Percentiles rank a stretch among this genome's conserved stretches.
These are phyloP conservation scores for Rhytidiadelphus loreus DNA, from an alignment of 225 moss, liverwort and hornwort genomes.

Conservation along the genomic window DNA sequence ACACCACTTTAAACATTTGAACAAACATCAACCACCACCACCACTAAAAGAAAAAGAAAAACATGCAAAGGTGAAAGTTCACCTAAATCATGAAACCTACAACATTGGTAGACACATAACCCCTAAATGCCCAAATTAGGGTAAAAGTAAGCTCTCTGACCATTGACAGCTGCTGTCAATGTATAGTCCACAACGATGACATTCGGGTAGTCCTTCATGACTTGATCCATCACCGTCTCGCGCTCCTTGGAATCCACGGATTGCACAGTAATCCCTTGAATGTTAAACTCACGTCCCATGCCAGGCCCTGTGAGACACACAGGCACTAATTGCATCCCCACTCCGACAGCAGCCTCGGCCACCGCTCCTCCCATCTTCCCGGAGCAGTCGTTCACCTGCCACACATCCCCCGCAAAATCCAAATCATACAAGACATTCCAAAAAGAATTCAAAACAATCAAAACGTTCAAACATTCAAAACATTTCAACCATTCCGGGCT, in stretches of 20 bases:
- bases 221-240: conserved; percentile 44
- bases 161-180: conserved; percentile 77
- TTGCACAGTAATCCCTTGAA: conserved; percentile 32
- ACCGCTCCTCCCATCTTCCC: conserved; percentile 89
- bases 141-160: conserved; percentile 21
- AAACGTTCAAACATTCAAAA: neutral
- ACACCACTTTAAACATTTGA: conserved; percentile 1
- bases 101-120: neutral
- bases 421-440: neutral
- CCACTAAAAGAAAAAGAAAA: neutral
- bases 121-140: neutral
- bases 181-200: conserved; percentile 80
- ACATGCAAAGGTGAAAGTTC: neutral
- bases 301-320: conserved; percentile 35
- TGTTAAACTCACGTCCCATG: conserved; percentile 4
- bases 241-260: conserved; percentile 41
- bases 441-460: neutral
- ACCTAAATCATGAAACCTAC: neutral
- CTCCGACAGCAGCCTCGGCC: conserved; percentile 63
- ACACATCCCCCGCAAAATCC: neutral
- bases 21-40: neutral
- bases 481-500: neutral
- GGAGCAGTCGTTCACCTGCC: conserved; percentile 63
- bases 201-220: conserved; percentile 29
- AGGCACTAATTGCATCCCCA: conserved; percentile 60